Base-by-base conservation (phyloP, 352 stramenopile genomes). In the Bremia lactucae region DNA sequence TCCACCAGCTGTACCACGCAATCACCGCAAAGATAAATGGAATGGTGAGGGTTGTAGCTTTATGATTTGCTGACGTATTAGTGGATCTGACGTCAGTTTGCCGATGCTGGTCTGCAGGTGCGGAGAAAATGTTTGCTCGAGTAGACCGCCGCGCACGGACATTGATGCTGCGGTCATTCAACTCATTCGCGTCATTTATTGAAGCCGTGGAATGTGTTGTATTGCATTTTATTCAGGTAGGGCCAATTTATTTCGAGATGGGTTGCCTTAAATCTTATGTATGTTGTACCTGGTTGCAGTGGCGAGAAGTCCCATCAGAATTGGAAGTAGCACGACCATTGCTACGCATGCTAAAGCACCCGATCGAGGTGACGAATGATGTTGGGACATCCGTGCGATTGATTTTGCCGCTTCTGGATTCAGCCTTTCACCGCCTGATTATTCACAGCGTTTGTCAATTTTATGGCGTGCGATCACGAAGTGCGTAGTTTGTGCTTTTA, bases 371-470 rank as follows among this genome's bases (percentile, higher is more conserved):
- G 19, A 52, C 65, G 4, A 58, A 67, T 6, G 56, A 61, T 21
- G 75, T 57, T 15, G 75, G 84, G 47, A 86, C 71, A 37, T 72
- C 87, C 14, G 53, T 80, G 11, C 59, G 74, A 16, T 59, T 94
- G 31, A 68, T 84, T 16, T 50, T 94, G 14, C 79, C 82, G 10
- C 65, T 94, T 6, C 41, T 72, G 19, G 76, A 91, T 44, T 92
- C 79, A 34, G 71, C 82, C 3, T 94, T 92, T 48, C 82, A 94
- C 46, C 82, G 82, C 18, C 55, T 94, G 29, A 77, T 94, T 26
- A 65, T 94, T 37, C 82, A 94, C 68, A 87, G 69, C 14, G 64
- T 89, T 6, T 94, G 82, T 62, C 82, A 94, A 54, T 94, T 92
- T 48, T 90, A 90, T 26, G 73, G 75, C 36, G 57, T 94, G 34